phyloP scores from a whole-genome alignment of 176 grass and related monocot species.

The Pontederia paniculata region DNA sequence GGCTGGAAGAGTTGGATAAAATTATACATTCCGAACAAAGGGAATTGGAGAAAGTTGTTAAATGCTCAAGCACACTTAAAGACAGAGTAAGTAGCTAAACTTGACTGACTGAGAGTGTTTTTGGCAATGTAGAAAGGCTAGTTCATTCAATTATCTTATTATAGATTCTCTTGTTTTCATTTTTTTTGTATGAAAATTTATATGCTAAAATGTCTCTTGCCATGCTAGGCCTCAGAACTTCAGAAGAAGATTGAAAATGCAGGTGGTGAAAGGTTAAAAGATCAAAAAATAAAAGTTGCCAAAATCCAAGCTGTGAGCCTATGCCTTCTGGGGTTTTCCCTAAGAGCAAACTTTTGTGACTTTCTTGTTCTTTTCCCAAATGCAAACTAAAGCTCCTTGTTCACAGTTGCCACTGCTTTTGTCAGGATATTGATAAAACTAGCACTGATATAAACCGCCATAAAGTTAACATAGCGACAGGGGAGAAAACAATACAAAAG shows the following conservation, averaged over 20 bases:
- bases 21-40: slow-evolving; percentile 51
- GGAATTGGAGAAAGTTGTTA: slow-evolving; percentile 54
- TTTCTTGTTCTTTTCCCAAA: background rate
- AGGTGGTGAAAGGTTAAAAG: slow-evolving; percentile 72
- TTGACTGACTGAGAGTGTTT: background rate
- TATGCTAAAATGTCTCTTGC: slow-evolving; percentile 1
- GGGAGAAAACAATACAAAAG: slow-evolving; percentile 65
- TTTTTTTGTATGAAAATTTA: too few relatives aligned
- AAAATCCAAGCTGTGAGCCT: slow-evolving; percentile 71
- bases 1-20: slow-evolving; percentile 51
- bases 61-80: slow-evolving; percentile 85
- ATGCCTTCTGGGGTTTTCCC: slow-evolving; percentile 13
- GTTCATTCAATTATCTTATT: background rate
- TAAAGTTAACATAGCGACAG: slow-evolving; percentile 66
- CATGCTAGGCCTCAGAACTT: slow-evolving; percentile 71
- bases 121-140: background rate
- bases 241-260: slow-evolving; percentile 92
- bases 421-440: slow-evolving; percentile 88
- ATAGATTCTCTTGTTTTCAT: too few relatives aligned
- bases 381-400: background rate
- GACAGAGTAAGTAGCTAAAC: slow-evolving; percentile 43
- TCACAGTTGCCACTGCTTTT: slow-evolving; percentile 1
- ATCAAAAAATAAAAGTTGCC: slow-evolving; percentile 78
- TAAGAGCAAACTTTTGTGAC: background rate
- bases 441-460: slow-evolving; percentile 79